Conservation (phyloP, 441 rosid genomes). For the Euphorbia corollata region DNA sequence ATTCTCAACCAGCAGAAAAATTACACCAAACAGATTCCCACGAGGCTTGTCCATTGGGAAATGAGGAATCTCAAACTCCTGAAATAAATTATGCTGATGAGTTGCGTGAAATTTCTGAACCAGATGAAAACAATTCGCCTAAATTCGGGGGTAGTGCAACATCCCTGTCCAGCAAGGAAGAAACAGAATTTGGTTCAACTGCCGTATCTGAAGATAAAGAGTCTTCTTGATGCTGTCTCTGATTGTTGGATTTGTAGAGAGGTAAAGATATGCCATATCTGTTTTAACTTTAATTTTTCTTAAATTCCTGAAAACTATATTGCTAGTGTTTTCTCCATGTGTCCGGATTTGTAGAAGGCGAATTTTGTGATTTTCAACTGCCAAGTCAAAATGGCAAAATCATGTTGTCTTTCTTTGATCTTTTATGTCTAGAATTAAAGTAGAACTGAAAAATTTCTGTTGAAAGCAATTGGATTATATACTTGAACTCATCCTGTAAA, state of each 20-base stretch:
- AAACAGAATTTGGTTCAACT: slow-evolving; percentile 19
- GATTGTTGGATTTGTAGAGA: slow-evolving; percentile 47
- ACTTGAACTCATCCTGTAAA: neutral
- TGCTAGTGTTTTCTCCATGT: slow-evolving; percentile 18
- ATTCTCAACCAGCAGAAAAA: slow-evolving; percentile 29
- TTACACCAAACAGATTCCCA: slow-evolving; percentile 20
- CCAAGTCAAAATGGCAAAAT: slow-evolving; percentile 31
- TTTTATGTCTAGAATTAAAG: slow-evolving; percentile 17
- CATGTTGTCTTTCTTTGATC: slow-evolving; percentile 19
- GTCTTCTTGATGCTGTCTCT: slow-evolving; percentile 23
- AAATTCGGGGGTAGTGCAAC: neutral
- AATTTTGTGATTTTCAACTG: slow-evolving; percentile 26
- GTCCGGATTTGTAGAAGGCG: slow-evolving; percentile 26
- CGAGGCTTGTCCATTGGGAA: slow-evolving; percentile 35
- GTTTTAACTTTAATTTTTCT: slow-evolving; percentile 27
- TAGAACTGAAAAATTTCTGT: slow-evolving; percentile 2
- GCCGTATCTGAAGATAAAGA: slow-evolving; percentile 27
- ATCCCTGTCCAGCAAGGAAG: too few species aligned
- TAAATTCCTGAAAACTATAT: slow-evolving; percentile 26
- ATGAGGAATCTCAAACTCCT: slow-evolving; percentile 33
- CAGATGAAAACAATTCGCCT: slow-evolving; percentile 14
- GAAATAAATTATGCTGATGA: slow-evolving; percentile 28
- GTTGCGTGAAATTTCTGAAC: slow-evolving; percentile 23
- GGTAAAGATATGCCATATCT: slow-evolving; percentile 40
- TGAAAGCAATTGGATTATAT: slow-evolving; percentile 11